Conservation (phyloP, 225 moss, liverwort and hornwort species). For the Neckera pumila region DNA sequence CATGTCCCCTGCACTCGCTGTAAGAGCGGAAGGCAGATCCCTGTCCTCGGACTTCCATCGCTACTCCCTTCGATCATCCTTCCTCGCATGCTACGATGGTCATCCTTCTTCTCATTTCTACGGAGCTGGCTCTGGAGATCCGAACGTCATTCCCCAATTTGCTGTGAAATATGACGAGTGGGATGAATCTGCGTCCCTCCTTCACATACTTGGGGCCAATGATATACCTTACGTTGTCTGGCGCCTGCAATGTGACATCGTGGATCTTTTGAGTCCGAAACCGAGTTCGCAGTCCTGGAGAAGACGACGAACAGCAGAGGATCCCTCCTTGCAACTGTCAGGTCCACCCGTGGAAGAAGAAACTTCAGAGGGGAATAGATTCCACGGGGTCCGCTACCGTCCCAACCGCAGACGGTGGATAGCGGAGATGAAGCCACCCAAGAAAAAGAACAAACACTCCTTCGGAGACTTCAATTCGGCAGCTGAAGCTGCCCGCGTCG, state of each 20-base stretch:
- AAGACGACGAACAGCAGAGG: not conserved
- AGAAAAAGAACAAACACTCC: not conserved
- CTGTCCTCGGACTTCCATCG: not conserved
- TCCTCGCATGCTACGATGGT: not conserved
- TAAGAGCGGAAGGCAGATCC: not conserved
- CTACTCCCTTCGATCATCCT: not conserved
- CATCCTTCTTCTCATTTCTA: not conserved
- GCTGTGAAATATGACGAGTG: not conserved
- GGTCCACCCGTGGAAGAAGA: not conserved
- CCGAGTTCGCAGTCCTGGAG: not conserved
- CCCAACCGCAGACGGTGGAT: not conserved
- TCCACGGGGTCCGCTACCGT: not conserved
- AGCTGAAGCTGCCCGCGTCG: not conserved
- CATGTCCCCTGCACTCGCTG: not conserved
- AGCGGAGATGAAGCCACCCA: constrained; percentile 1
- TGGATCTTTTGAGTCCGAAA: not conserved
- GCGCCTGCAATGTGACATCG: constrained; percentile 15
- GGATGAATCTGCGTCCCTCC: not conserved
- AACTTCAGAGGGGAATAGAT: not conserved
- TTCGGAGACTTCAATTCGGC: constrained; percentile 3
- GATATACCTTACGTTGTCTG: not conserved
- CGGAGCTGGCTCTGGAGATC: not conserved
- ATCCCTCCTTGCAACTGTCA: not conserved
- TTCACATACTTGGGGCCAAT: not conserved
- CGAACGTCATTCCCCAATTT: not conserved